A percentile compares a stretch with the other conserved stretches of the same genome.
phyloP scores from a whole-genome alignment of 129 eudicot species.

The Gnaphalium uliginosum region DNA sequence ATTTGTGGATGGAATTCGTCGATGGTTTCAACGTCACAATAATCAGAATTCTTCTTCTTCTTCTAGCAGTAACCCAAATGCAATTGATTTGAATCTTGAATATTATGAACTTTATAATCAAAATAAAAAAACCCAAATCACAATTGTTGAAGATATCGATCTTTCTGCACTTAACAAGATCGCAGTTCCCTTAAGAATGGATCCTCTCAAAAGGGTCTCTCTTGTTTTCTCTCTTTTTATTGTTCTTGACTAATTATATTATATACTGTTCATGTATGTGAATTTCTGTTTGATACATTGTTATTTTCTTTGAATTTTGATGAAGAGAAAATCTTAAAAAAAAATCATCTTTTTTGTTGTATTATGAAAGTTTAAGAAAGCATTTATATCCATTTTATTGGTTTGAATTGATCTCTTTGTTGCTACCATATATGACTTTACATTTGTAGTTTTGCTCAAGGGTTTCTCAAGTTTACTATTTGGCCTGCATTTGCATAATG shows the following conservation, averaged over 20 bases:
- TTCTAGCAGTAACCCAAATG: constrained; percentile 26
- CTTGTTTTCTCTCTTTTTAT: neutral
- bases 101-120: neutral
- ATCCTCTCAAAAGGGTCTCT: constrained; percentile 75
- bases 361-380: neutral
- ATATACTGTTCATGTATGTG: neutral
- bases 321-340: neutral
- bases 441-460: neutral
- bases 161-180: constrained; percentile 46
- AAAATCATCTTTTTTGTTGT: neutral
- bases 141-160: constrained; percentile 49
- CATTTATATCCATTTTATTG: neutral
- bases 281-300: neutral
- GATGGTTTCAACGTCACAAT: constrained; percentile 64
- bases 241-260: neutral
- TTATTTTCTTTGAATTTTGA: neutral
- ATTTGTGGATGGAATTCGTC: constrained; percentile 80
- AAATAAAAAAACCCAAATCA: constrained; percentile 1
- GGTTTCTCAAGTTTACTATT: neutral
- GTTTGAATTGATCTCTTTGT: neutral
- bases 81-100: neutral
- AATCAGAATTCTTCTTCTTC: constrained; percentile 37
- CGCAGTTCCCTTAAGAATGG: constrained; percentile 71
- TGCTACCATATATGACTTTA: neutral
- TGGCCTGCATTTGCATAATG: neutral